Percentiles rank a stretch among this genome's conserved stretches.
These are phyloP conservation scores for Postia placenta DNA, from an alignment of 768 basidiomycete species.

Conservation along the genomic window DNA sequence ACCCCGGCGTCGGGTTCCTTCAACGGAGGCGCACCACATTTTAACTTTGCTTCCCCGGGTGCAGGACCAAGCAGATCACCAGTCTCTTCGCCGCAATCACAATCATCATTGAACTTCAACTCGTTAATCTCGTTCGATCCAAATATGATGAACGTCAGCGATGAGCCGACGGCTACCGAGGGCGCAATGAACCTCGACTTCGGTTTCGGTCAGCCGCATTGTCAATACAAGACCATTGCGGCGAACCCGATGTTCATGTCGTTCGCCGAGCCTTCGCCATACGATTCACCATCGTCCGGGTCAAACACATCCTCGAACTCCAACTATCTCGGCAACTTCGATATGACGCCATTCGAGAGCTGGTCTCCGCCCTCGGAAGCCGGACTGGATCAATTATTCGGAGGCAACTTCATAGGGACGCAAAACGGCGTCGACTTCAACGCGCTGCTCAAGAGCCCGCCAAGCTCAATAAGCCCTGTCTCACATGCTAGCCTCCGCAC, in stretches of 20 bases:
- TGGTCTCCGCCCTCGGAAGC: constrained; percentile 12
- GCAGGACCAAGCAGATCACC: constrained; percentile 18
- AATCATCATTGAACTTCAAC: constrained; percentile 35
- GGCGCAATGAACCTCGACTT: constrained; percentile 56
- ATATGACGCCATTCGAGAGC: constrained; percentile 14
- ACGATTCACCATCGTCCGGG: constrained; percentile 14
- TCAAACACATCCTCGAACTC: constrained; percentile 12
- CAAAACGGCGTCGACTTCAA: constrained; percentile 28
- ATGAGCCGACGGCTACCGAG: constrained; percentile 54
- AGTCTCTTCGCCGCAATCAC: constrained; percentile 9
- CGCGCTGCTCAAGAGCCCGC: constrained; percentile 27
- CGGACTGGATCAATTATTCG: constrained; percentile 43
- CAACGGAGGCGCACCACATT: constrained; percentile 5
- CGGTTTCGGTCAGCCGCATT: constrained; percentile 42
- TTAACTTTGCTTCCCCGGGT: constrained; percentile 23
- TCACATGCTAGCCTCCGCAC: constrained; percentile 34
- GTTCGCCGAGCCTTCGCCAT: constrained; percentile 42
- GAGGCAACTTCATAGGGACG: constrained; percentile 29
- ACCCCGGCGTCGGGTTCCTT: constrained; percentile 11
- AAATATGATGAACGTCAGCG: constrained; percentile 53
- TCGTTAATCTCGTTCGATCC: constrained; percentile 70
- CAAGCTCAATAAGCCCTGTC: constrained; percentile 46
- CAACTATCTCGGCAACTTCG: not conserved
- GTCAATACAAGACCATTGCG: constrained; percentile 73
- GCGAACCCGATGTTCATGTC: constrained; percentile 83